These are phyloP conservation scores for Ceratobasidium sp. DNA, from an alignment of 1,284 basidiomycete species.

Conservation along the genomic window DNA sequence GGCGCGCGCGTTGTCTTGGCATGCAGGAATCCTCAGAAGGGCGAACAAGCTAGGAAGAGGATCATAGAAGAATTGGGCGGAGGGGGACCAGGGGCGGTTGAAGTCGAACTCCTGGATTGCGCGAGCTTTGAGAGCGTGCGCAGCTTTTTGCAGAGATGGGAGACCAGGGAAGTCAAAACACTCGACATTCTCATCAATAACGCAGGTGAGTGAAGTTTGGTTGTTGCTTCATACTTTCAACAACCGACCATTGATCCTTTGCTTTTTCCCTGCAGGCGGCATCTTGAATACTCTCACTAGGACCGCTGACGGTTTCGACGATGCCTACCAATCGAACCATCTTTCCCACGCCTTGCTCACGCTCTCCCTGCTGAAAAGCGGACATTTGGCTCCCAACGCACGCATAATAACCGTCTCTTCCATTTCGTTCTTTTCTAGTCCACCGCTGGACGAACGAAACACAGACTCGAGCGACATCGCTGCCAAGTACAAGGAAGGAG, in stretches of 20 bases:
- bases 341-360: slow-evolving; percentile 33
- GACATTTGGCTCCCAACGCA: slow-evolving; percentile 38
- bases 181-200: slow-evolving; percentile 46
- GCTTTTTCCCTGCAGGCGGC: slow-evolving; percentile 20
- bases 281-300: slow-evolving; percentile 32
- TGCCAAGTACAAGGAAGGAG: slow-evolving; percentile 34
- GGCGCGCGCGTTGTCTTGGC: slow-evolving; percentile 59
- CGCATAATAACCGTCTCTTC: slow-evolving; percentile 45
- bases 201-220: slow-evolving; percentile 39
- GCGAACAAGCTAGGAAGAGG: slow-evolving; percentile 56
- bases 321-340: slow-evolving; percentile 40
- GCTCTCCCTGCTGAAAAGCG: slow-evolving; percentile 40
- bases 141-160: slow-evolving; percentile 41
- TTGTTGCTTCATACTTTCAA: not conserved
- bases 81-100: slow-evolving; percentile 2
- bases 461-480: slow-evolving; percentile 42
- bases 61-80: slow-evolving; percentile 52
- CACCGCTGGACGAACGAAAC: slow-evolving; percentile 38
- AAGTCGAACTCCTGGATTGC: slow-evolving; percentile 43
- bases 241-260: not conserved
- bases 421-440: slow-evolving; percentile 40
- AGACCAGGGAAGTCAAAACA: not conserved
- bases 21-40: slow-evolving; percentile 57
- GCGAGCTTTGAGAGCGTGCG: slow-evolving; percentile 42
- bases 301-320: slow-evolving; percentile 43